A percentile compares a stretch with the other conserved stretches of the same genome.
Evolutionary conservation across 2,329 filamentous ascomycete genomes (phyloP).

Genomic region (Mariannaea sp.): DNA sequence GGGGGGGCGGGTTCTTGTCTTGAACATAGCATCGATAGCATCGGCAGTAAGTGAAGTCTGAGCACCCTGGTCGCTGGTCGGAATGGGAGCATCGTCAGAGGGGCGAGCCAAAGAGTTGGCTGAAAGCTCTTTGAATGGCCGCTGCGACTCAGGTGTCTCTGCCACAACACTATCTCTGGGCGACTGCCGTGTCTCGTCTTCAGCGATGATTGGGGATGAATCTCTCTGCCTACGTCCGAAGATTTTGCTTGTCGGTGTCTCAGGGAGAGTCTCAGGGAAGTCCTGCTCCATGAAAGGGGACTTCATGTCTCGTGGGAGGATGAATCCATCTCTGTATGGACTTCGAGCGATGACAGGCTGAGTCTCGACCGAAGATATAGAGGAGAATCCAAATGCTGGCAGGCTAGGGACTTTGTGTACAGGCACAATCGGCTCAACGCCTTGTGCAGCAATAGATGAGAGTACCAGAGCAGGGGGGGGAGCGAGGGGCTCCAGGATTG

Average conservation of each 20-base stretch:
- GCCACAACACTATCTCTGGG: slow-evolving; percentile 46
- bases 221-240: slow-evolving; percentile 51
- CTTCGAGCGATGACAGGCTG: slow-evolving; percentile 54
- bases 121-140: slow-evolving; percentile 66
- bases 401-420: slow-evolving; percentile 28
- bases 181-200: slow-evolving; percentile 67
- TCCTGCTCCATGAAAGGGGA: slow-evolving; percentile 38
- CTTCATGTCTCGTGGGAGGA: slow-evolving; percentile 56
- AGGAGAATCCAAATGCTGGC: slow-evolving; percentile 49
- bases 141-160: slow-evolving; percentile 60
- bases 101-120: slow-evolving; percentile 55
- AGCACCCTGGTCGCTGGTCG: slow-evolving; percentile 71
- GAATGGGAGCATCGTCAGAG: slow-evolving; percentile 45
- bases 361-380: slow-evolving; percentile 52
- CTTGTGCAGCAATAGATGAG: slow-evolving; percentile 45
- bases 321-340: slow-evolving; percentile 60
- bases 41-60: slow-evolving; percentile 85
- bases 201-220: slow-evolving; percentile 58
- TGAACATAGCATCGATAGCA: slow-evolving; percentile 77
- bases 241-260: slow-evolving; percentile 48
- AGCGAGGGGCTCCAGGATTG: slow-evolving; percentile 34
- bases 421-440: slow-evolving; percentile 47
- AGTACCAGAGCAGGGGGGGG: slow-evolving; percentile 41
- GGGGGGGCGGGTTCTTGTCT: slow-evolving; percentile 42
- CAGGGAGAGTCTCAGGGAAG: slow-evolving; percentile 47